phyloP scores from a whole-genome alignment of 2,329 filamentous ascomycete species.

The Didymella exigua region DNA sequence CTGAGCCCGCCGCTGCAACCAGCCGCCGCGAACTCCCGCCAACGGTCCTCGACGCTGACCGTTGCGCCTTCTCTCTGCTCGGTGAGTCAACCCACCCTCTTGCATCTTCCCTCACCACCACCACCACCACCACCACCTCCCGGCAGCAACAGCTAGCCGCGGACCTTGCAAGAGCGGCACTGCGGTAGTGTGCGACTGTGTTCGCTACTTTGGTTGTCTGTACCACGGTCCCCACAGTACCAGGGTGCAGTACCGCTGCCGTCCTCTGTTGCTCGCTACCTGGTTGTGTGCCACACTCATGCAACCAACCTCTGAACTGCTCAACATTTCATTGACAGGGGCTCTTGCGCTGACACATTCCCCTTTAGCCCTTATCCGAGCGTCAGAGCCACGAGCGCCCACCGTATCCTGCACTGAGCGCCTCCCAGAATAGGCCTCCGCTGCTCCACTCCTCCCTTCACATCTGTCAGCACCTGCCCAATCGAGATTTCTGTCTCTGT shows the following conservation, averaged over 20 bases:
- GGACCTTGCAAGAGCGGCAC: conserved; percentile 26
- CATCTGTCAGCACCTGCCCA: conserved; percentile 28
- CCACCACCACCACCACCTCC: conserved; percentile 9
- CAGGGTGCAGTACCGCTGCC: conserved; percentile 40
- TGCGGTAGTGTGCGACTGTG: conserved; percentile 41
- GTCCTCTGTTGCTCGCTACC: conserved; percentile 43
- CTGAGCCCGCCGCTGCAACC: conserved; percentile 22
- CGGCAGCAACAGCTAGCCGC: conserved; percentile 19
- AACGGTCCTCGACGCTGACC: conserved; percentile 16
- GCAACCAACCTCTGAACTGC: conserved; percentile 38
- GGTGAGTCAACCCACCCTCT: conserved; percentile 43
- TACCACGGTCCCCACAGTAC: conserved; percentile 40
- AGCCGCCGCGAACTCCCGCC: conserved; percentile 13
- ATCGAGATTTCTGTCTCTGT: conserved; percentile 26
- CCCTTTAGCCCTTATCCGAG: conserved; percentile 25
- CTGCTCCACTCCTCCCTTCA: conserved; percentile 27
- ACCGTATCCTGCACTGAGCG: conserved; percentile 19
- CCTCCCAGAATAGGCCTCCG: conserved; percentile 29
- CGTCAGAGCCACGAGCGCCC: conserved; percentile 37
- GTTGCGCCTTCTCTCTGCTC: conserved; percentile 24
- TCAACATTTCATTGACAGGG: conserved; percentile 32
- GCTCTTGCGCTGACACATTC: conserved; percentile 39
- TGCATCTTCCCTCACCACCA: conserved; percentile 14
- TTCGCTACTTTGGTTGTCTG: conserved; percentile 38
- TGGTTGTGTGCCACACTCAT: conserved; percentile 46